Evolutionary conservation across 2,329 filamentous ascomycete species (phyloP), one percentile per base, ranked within the genome.

Genomic region (Canariomyces notabilis): DNA sequence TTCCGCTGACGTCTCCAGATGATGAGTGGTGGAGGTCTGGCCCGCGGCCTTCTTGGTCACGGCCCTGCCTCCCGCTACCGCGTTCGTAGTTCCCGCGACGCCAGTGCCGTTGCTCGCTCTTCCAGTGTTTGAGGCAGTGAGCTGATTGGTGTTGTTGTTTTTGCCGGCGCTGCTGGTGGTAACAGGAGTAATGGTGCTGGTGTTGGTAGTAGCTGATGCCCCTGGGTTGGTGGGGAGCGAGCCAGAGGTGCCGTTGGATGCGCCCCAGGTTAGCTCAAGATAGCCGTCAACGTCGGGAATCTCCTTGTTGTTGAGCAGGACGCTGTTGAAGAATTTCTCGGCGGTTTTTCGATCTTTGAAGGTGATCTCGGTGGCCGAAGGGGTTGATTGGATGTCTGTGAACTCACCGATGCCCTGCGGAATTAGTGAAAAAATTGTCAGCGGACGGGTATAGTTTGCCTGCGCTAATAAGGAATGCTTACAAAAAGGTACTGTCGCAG

Each of bases 401-500:
- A 81, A 83, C 48, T 83, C 80, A 42, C 80, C 80, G 23, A 83
- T 68, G 50, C 77, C 77, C 80, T 83, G 42, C 1, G 19, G n/a
- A n/a, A 11, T 3, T 49, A 46, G 46, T 46, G 51, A 50, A 67
- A 59, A 61, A 9, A 29, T 29, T 8, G 9, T 9, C 4, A 29
- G 9, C 26, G 9, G 26, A 8, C 8, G 7, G 4, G 4, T 9
- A 9, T 12, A 29, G 9, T 12, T 29, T 4, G 3, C 14, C 14
- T 29, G 26, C 3, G 16, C 61, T 65, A 79, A 76, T 51, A 33
- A 36, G 16, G 32, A 22, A 37, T 40, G 67, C 78, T 66, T 69
- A 85, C 82, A 52, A 88, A 71, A 18, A 91, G 75, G 63, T 85
- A 83, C 57, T 87, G 82, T 51, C 85, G 74, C 35, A 91, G 68